Conservation (phyloP, 768 basidiomycete species). For the Lactifluus hygrophoroides region DNA sequence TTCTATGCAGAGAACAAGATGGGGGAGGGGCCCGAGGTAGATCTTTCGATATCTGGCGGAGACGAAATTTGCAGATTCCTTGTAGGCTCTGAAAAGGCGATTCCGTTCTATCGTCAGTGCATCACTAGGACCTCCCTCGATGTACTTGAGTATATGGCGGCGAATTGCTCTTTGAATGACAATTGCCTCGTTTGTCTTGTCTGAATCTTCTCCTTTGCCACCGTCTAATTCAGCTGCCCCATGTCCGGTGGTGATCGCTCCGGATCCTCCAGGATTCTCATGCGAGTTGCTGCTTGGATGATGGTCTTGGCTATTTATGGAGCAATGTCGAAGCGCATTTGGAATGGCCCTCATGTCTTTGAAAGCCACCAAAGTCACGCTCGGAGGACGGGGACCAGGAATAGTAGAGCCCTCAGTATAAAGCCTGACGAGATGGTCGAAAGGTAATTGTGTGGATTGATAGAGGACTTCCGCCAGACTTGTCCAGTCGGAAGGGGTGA, state of each 20-base stretch:
- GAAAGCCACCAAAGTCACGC: not conserved
- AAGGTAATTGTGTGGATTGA: not conserved
- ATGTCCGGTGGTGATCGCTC: not conserved
- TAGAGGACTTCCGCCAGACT: not conserved
- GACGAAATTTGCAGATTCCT: not conserved
- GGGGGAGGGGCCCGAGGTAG: constrained; percentile 10
- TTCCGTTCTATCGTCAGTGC: not conserved
- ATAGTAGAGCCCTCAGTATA: not conserved
- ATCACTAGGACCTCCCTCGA: not conserved
- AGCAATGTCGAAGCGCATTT: not conserved
- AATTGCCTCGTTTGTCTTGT: not conserved
- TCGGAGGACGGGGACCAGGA: not conserved
- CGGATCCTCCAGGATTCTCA: not conserved
- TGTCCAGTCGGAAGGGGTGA: not conserved
- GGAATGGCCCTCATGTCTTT: not conserved
- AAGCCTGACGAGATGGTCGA: constrained; percentile 8
- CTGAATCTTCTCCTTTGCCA: not conserved
- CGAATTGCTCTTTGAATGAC: constrained; percentile 5
- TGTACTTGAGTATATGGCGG: not conserved
- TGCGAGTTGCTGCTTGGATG: not conserved
- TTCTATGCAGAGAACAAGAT: constrained; percentile 14
- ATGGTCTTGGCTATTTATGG: not conserved
- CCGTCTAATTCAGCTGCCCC: not conserved
- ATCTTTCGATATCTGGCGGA: constrained; percentile 2
- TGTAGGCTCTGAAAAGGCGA: constrained; percentile 5